Conservation (phyloP, 2,329 filamentous ascomycete species). For the Drechslera avenae region DNA sequence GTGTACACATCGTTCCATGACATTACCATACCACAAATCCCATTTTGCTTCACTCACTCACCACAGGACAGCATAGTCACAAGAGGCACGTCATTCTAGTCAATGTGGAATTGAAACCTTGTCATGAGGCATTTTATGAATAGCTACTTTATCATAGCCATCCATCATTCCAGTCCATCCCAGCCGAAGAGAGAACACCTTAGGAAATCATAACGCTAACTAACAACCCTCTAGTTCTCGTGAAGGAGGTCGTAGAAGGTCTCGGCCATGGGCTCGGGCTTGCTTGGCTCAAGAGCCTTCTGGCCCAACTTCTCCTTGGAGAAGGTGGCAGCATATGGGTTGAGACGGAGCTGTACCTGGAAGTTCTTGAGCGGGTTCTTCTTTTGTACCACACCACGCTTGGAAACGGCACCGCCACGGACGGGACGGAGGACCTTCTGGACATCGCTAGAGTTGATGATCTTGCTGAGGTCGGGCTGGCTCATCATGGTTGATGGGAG, state of each 20-base stretch:
- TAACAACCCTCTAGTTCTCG: slow-evolving; percentile 53
- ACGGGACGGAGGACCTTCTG: slow-evolving; percentile 92
- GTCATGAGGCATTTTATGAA: slow-evolving; percentile 30
- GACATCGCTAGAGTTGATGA: slow-evolving; percentile 99
- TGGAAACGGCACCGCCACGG: slow-evolving; percentile 87
- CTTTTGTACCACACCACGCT: slow-evolving; percentile 93
- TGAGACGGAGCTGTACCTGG: slow-evolving; percentile 97
- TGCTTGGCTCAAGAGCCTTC: slow-evolving; percentile 66
- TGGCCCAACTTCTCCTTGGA: slow-evolving; percentile 82
- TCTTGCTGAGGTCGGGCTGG: slow-evolving; percentile 92
- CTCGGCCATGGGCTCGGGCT: slow-evolving; percentile 62
- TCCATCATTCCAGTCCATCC: slow-evolving; percentile 29
- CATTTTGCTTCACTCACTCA: background rate
- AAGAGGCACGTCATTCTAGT: background rate
- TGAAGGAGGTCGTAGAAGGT: slow-evolving; percentile 56
- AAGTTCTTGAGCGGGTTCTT: slow-evolving; percentile 99
- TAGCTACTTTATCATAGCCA: slow-evolving; percentile 39
- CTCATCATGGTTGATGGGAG: slow-evolving; percentile 89
- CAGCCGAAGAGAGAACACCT: slow-evolving; percentile 33
- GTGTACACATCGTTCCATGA: background rate
- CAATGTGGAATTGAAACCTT: slow-evolving; percentile 28
- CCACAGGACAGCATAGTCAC: too few relatives aligned
- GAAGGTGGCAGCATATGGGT: slow-evolving; percentile 95
- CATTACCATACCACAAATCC: background rate
- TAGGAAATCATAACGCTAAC: slow-evolving; percentile 30